Evolutionary conservation across 2,329 filamentous ascomycete species (phyloP), one percentile per base, ranked within the genome.

Genomic region (Claviceps sp.): DNA sequence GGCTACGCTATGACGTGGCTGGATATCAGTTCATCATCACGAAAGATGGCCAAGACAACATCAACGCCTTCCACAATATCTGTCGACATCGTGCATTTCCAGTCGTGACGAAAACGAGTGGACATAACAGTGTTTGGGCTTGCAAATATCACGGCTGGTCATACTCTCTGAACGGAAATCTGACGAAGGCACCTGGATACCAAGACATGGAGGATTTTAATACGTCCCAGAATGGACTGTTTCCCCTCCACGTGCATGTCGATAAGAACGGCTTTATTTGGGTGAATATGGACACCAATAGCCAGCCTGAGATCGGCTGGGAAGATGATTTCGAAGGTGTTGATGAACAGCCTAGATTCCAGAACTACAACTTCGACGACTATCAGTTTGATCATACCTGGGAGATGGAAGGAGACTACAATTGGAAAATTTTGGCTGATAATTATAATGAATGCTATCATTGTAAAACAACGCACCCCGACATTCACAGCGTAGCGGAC

Each of bases 391-490:
- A 81, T 57, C 76, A 81, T 60, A 64, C 65, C 37, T 81, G 76
- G 75, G 71, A 78, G 57, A 74, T 78, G 71, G 72, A 77, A 48
- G 73, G 73, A 0, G 70, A 73, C 37, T 78, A 74, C 61, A 81
- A 81, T 66, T 81, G 78, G 78, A 81, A 81, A 66, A 73, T 76
- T 24, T 62, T 80, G 37, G 73, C 74, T 14, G 80, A 83, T 60
- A 82, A 83, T 67, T 84, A 81, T 69, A 84, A 84, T 61, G 79
- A 80, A 61, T 83, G 79, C 61, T 84, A 83, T 58, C 79, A 82
- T 67, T 82, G 78, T 67, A 73, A 74, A 49, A 76, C 74, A 1
- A 74, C 77, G 2, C 78, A 82, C 57, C 78, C 80, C 2, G 76
- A 79, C 53, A 75, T 81, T 37, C 70, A 75, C 4, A 68, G 70